Conservation (phyloP, 2,329 filamentous ascomycete genomes). For the Sarocladium strictum region DNA sequence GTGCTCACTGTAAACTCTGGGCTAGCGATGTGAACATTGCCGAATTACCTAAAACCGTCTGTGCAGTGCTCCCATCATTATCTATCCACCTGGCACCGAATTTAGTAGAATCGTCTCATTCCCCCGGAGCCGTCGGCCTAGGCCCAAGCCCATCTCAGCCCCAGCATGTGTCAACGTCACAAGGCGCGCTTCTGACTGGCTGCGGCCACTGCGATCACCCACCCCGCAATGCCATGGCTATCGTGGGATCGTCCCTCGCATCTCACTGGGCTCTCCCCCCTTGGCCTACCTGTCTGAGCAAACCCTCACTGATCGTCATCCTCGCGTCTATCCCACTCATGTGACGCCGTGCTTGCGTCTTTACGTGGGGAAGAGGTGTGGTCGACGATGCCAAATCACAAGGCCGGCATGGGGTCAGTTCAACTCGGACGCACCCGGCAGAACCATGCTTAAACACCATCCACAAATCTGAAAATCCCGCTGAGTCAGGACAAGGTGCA, state of each 20-base stretch:
- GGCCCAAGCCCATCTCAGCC: background rate
- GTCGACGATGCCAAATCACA: background rate
- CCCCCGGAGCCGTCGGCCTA: constrained; percentile 1
- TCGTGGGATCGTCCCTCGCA: background rate
- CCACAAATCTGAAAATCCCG: background rate
- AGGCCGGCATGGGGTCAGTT: background rate
- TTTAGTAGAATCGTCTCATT: background rate
- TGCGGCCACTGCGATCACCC: background rate
- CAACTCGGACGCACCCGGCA: background rate
- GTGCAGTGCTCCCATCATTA: no score
- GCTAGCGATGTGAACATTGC: no score
- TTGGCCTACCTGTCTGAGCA: background rate
- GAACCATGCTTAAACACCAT: background rate
- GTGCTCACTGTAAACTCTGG: background rate
- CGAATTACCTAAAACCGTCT: no score
- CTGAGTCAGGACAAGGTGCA: background rate
- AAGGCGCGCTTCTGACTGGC: constrained; percentile 1
- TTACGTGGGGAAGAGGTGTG: background rate
- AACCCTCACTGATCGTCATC: background rate
- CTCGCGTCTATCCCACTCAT: background rate
- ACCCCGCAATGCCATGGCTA: constrained; percentile 4
- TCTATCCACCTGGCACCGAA: no score
- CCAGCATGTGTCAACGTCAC: constrained; percentile 1
- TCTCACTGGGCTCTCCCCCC: background rate
- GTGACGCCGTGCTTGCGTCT: background rate